phyloP scores from a whole-genome alignment of 2,329 filamentous ascomycete genomes.

The Sordariomycetes sp. region DNA sequence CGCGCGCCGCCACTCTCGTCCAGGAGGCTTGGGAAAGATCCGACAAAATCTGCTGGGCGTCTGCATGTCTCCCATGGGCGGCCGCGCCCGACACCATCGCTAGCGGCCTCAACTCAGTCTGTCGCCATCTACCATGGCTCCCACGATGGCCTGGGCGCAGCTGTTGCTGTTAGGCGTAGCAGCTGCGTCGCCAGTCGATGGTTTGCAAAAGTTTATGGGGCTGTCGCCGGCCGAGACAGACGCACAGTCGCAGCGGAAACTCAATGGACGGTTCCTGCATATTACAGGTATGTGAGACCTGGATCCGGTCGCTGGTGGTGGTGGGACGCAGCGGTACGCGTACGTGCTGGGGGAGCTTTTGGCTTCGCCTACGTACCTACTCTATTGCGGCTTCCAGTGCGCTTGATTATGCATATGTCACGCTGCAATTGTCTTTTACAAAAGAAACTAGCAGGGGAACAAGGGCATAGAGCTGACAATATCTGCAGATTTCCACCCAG shows the following conservation, averaged over 20 bases:
- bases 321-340: neutral
- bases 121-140: neutral
- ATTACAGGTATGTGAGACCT: slow-evolving; percentile 63
- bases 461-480: slow-evolving; percentile 4
- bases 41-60: no score
- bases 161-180: slow-evolving; percentile 1
- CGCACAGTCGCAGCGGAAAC: slow-evolving; percentile 25
- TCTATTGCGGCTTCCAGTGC: neutral
- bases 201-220: slow-evolving; percentile 9
- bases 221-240: slow-evolving; percentile 2
- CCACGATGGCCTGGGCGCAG: slow-evolving; percentile 1
- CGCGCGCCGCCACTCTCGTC: no score
- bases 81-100: neutral
- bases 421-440: neutral
- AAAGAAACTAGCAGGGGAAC: neutral
- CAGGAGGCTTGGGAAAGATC: no score
- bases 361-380: neutral
- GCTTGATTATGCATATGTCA: neutral
- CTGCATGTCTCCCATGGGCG: neutral
- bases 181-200: slow-evolving; percentile 1
- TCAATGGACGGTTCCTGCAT: slow-evolving; percentile 74
- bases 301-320: neutral
- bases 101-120: neutral
- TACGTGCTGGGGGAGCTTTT: neutral
- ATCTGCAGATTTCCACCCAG: slow-evolving; percentile 75